phyloP scores from a whole-genome alignment of 148 eudicot genomes.

The Rhododendron henanense region DNA sequence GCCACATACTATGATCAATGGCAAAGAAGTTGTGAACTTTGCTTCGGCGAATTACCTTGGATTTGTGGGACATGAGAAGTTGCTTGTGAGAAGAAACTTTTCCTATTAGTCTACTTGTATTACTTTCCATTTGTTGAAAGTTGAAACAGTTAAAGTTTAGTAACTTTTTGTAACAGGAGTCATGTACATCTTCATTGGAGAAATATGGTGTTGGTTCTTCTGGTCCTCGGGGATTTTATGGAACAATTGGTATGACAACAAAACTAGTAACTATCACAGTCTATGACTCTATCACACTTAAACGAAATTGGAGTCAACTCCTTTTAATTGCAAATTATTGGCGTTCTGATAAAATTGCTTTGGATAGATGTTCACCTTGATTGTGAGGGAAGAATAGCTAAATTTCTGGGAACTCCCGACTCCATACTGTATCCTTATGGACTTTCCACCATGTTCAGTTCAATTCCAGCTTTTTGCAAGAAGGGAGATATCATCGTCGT shows the following conservation, averaged over 20 bases:
- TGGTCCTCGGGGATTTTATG: conserved; percentile 99
- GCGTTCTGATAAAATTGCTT: background rate
- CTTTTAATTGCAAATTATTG: background rate
- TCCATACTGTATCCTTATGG: conserved; percentile 94
- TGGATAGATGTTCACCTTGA: conserved; percentile 91
- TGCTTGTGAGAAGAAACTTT: conserved; percentile 56
- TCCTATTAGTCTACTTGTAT: background rate
- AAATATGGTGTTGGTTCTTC: conserved; percentile 99
- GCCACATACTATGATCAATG: conserved; percentile 69
- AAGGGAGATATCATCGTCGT: conserved; percentile 87
- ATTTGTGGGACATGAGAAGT: conserved; percentile 63
- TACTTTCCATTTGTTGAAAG: background rate
- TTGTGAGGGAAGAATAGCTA: conserved; percentile 89
- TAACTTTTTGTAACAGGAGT: conserved; percentile 46
- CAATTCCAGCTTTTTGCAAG: conserved; percentile 94
- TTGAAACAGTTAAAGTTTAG: background rate
- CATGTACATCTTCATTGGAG: conserved; percentile 82
- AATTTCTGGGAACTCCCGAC: conserved; percentile 89
- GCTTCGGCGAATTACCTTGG: conserved; percentile 93
- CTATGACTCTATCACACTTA: background rate
- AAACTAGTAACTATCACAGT: background rate
- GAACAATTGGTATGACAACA: conserved; percentile 71
- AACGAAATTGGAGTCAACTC: background rate
- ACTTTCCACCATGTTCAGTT: conserved; percentile 92
- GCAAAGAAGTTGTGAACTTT: conserved; percentile 82